Conservation (phyloP, 192 early-diverging fungal species). For the Entophlyctis luteolus region DNA sequence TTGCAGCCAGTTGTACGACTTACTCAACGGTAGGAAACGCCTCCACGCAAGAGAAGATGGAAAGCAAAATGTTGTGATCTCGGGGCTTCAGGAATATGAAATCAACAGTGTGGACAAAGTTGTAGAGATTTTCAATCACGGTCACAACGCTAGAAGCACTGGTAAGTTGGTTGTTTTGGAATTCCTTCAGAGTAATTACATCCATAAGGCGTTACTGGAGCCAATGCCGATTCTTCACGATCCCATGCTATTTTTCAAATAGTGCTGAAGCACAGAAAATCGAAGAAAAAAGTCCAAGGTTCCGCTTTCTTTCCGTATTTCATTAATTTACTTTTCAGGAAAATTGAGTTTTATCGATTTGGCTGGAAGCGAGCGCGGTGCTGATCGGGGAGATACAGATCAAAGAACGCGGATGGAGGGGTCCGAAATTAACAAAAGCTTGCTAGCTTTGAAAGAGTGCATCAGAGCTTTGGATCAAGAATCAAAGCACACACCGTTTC, state of each 20-base stretch:
- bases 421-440: conserved; percentile 98
- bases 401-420: conserved; percentile 96
- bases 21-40: conserved; percentile 84
- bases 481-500: conserved; percentile 94
- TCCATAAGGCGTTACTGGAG: conserved; percentile 76
- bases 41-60: conserved; percentile 96
- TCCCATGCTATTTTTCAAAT: conserved; percentile 98
- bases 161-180: conserved; percentile 59
- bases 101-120: conserved; percentile 80
- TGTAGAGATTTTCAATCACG: conserved; percentile 91
- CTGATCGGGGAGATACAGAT: conserved; percentile 92
- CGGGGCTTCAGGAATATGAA: conserved; percentile 83
- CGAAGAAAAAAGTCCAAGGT: conserved; percentile 62
- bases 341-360: conserved; percentile 98
- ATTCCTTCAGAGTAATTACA: too few relatives aligned
- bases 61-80: conserved; percentile 87
- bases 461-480: conserved; percentile 94
- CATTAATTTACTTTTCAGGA: conserved; percentile 49
- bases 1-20: conserved; percentile 78
- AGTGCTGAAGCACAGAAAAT: conserved; percentile 67
- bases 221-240: conserved; percentile 91
- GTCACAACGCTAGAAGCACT: conserved; percentile 83
- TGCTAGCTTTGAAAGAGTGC: conserved; percentile 96
- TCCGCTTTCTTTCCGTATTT: too few relatives aligned
- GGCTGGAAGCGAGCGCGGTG: conserved; percentile 95